Conservation (phyloP, 805 yeast species). For the Saturnispora mendoncae region DNA sequence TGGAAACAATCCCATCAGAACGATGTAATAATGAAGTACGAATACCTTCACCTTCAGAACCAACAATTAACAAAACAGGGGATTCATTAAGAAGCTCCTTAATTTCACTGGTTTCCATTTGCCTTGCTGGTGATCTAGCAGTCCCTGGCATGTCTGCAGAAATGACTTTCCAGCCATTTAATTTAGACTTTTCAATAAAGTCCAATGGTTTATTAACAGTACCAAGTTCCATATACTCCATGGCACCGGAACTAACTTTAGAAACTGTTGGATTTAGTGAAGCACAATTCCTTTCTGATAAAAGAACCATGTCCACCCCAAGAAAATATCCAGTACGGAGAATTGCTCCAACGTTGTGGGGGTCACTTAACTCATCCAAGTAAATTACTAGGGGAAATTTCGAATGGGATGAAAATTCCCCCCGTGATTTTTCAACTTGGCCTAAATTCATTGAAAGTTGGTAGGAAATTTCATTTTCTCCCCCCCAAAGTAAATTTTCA, state of each 20-base stretch:
- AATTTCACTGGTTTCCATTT: slow-evolving; percentile 30
- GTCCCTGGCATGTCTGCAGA: slow-evolving; percentile 43
- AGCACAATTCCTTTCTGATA: slow-evolving; percentile 65
- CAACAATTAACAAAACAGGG: slow-evolving; percentile 69
- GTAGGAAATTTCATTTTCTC: background rate
- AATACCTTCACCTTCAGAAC: slow-evolving; percentile 81
- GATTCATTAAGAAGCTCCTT: slow-evolving; percentile 33
- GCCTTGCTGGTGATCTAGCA: slow-evolving; percentile 13
- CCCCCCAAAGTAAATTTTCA: background rate
- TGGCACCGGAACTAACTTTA: slow-evolving; percentile 78
- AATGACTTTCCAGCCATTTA: slow-evolving; percentile 63
- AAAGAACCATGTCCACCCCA: slow-evolving; percentile 72
- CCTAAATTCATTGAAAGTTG: background rate
- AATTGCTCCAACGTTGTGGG: slow-evolving; percentile 82
- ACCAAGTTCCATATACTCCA: slow-evolving; percentile 61
- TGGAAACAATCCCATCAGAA: slow-evolving; percentile 43
- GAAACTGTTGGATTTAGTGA: slow-evolving; percentile 68
- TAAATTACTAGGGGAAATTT: slow-evolving; percentile 60
- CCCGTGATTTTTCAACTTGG: background rate
- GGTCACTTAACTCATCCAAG: slow-evolving; percentile 75
- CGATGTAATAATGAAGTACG: slow-evolving; percentile 53
- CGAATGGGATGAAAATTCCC: slow-evolving; percentile 13
- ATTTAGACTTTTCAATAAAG: slow-evolving; percentile 48
- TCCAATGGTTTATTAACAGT: slow-evolving; percentile 48
- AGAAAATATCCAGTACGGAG: slow-evolving; percentile 70